These are phyloP conservation scores for Sechiopsis laciniata DNA, from an alignment of 306 rosid genomes.

Conservation along the genomic window DNA sequence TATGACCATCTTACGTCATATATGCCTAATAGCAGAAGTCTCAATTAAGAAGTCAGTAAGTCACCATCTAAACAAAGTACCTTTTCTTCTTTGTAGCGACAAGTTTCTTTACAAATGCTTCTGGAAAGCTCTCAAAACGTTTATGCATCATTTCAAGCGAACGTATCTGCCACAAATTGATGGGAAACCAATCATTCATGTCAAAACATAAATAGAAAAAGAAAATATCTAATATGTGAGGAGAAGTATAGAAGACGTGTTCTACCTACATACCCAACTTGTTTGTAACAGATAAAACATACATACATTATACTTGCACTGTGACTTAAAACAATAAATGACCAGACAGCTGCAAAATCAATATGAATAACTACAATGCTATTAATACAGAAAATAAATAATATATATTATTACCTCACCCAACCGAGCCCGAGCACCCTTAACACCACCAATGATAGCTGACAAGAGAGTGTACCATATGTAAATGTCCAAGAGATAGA, in stretches of 20 bases:
- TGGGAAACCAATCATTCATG: slow-evolving; percentile 20
- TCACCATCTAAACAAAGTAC: slow-evolving; percentile 26
- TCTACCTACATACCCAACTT: slow-evolving; percentile 10
- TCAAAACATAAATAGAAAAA: background rate
- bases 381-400: slow-evolving; percentile 12
- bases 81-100: slow-evolving; percentile 45
- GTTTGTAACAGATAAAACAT: background rate
- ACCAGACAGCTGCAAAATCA: background rate
- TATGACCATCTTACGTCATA: background rate
- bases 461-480: slow-evolving; percentile 92
- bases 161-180: slow-evolving; percentile 64
- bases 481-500: slow-evolving; percentile 90
- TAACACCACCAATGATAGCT: slow-evolving; percentile 86
- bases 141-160: slow-evolving; percentile 94
- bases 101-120: slow-evolving; percentile 68
- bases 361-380: slow-evolving; percentile 2
- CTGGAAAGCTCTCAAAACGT: slow-evolving; percentile 95
- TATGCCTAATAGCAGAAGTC: background rate
- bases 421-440: slow-evolving; percentile 86
- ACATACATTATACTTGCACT: background rate
- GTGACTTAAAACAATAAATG: background rate
- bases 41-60: background rate
- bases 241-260: background rate
- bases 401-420: slow-evolving; percentile 67
- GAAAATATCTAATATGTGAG: background rate